Conservation (phyloP, 495 filamentous ascomycete genomes). For the Pyrenula aspistea region DNA sequence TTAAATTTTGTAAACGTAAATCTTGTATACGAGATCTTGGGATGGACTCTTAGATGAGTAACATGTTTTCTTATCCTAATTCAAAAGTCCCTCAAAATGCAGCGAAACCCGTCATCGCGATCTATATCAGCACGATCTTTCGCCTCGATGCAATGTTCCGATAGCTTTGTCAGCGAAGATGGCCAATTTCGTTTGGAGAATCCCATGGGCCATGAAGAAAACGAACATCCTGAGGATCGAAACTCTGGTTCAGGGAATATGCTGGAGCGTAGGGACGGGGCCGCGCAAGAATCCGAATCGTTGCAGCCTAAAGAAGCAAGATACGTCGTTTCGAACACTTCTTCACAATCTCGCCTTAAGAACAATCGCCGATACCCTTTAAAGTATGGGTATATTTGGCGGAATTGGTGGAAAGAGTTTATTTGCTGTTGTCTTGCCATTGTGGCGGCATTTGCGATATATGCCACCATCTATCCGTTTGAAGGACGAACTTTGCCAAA, state of each 20-base stretch:
- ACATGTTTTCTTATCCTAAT: background rate
- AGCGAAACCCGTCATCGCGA: background rate
- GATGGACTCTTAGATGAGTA: background rate
- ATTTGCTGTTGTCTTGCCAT: background rate
- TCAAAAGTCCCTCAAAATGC: background rate
- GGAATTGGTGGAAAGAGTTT: conserved; percentile 5
- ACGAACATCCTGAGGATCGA: background rate
- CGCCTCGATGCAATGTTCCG: background rate
- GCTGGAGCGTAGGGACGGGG: background rate
- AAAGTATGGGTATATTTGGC: background rate
- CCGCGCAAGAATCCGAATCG: background rate
- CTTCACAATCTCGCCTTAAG: background rate
- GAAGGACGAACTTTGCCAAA: conserved; percentile 12
- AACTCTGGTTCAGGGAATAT: background rate
- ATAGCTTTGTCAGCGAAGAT: background rate
- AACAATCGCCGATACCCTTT: background rate
- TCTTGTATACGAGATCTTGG: background rate
- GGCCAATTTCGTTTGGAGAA: background rate
- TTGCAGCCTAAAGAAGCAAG: background rate
- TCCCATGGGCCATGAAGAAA: background rate
- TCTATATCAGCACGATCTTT: background rate
- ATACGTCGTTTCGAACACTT: background rate
- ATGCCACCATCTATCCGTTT: conserved; percentile 9
- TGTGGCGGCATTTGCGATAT: conserved; percentile 7
- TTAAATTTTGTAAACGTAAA: background rate